Conservation (phyloP, 495 filamentous ascomycete genomes). For the Talaromyces adpressus region DNA sequence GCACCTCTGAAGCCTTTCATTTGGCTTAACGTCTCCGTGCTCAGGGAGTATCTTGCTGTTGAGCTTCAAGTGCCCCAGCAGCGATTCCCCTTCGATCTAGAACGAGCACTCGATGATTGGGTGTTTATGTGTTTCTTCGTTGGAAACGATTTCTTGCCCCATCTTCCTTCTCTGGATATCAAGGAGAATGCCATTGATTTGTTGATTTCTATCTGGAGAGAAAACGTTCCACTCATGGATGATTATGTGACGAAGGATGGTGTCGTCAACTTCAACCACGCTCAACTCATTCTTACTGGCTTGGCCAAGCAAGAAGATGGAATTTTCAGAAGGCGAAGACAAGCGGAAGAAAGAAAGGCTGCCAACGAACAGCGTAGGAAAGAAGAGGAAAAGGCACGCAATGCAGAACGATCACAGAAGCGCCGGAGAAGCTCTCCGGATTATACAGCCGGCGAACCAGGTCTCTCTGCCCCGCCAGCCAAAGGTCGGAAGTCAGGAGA, state of each 20-base stretch:
- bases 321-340: constrained; percentile 80
- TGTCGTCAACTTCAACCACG: constrained; percentile 75
- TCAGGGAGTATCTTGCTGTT: constrained; percentile 87
- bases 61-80: constrained; percentile 80
- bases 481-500: constrained; percentile 23
- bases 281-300: constrained; percentile 81
- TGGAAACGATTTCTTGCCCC: constrained; percentile 97
- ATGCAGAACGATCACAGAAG: constrained; percentile 40
- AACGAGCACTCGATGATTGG: constrained; percentile 98
- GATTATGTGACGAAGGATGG: constrained; percentile 96
- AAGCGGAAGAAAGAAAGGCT: constrained; percentile 73
- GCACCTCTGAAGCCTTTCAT: constrained; percentile 81
- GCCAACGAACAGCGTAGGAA: constrained; percentile 73
- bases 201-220: constrained; percentile 89
- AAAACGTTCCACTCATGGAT: constrained; percentile 85
- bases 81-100: constrained; percentile 77
- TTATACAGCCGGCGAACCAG: constrained; percentile 21
- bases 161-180: constrained; percentile 94
- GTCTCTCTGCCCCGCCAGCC: constrained; percentile 15
- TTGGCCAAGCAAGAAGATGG: constrained; percentile 92
- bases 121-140: constrained; percentile 99
- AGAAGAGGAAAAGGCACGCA: constrained; percentile 51
- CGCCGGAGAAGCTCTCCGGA: constrained; percentile 38
- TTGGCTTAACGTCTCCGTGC: constrained; percentile 89
- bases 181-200: constrained; percentile 96